Evolutionary conservation across 371 early-diverging fungal species (phyloP), one percentile per base, ranked within the genome.

Genomic region (Mucor velutinosus): DNA sequence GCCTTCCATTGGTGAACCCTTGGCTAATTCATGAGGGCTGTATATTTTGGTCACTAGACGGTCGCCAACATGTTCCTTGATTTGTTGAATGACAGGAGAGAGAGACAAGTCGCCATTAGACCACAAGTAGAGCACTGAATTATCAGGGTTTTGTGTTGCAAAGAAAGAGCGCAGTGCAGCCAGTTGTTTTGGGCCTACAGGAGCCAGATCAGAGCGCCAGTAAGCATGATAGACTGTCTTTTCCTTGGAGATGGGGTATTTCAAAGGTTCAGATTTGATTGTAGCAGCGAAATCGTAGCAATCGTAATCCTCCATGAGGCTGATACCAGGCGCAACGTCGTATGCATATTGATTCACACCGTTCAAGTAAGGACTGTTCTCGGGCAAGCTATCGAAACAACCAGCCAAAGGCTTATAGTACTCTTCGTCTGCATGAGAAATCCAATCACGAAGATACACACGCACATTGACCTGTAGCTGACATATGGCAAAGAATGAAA

Each of bases 231-330:
- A 85, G 7, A 83, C 76, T 0, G 60, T 80, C n/a, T 56, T 61
- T 47, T 71, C 68, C 12, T 65, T 58, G 4, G 33, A 55, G 12
- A 61, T 37, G 15, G 79, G 70, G 10, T 76, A 69, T 49, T 61
- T 56, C 3, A 47, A 12, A 3, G 65, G 43, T 8, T 65, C 60
- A 23, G 73, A 41, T 39, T 56, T 58, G 29, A 85, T 80, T 2
- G 80, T 80, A 0, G 78, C 74, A 21, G 86, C 83, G 62, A 78
- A 85, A 64, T 85, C 83, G 59, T 82, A 85, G 59, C 86, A 85
- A 58, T 85, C 86, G 27, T 74, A 82, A 56, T 78, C 86, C 43
- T 83, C 78, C 59, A 78, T 66, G 10, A 85, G 45, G 30, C 76
- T 74, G 17, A 82, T 69, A 53, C 82, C 81, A 0, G 86, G 82